These are phyloP conservation scores for Kodamaea ohmeri DNA, from an alignment of 1,139 yeast genomes.

Conservation along the genomic window DNA sequence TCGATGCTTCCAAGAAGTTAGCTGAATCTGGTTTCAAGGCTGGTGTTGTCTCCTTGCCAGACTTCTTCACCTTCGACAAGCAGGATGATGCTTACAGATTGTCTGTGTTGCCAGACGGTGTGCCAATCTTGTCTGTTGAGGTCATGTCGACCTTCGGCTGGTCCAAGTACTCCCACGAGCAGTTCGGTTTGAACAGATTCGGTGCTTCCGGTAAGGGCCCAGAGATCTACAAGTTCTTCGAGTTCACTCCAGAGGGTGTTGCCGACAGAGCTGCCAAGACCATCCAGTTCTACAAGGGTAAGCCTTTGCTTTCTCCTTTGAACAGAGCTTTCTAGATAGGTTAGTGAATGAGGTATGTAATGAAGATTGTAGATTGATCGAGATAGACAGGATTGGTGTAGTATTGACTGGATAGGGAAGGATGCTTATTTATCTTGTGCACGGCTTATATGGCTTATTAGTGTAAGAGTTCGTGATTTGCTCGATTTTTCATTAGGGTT, in stretches of 20 bases:
- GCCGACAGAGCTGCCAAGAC: conserved; percentile 83
- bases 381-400: too few species aligned
- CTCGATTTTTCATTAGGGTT: too few species aligned
- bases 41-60: conserved; percentile 89
- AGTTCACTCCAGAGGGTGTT: conserved; percentile 91
- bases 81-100: conserved; percentile 79
- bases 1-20: conserved; percentile 73
- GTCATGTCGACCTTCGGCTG: conserved; percentile 91
- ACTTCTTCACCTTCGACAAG: conserved; percentile 82
- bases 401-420: too few species aligned
- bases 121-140: conserved; percentile 92
- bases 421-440: too few species aligned
- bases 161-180: conserved; percentile 95
- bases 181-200: conserved; percentile 91
- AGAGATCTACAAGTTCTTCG: conserved; percentile 81
- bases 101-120: conserved; percentile 89
- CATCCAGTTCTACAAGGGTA: conserved; percentile 80
- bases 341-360: not conserved
- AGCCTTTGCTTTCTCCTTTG: conserved; percentile 70
- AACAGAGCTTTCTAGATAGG: conserved; percentile 71
- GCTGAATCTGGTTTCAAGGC: conserved; percentile 66
- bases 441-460: too few species aligned
- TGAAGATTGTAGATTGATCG: not conserved
- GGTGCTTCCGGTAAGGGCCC: conserved; percentile 96
- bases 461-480: too few species aligned